Percentiles rank a stretch among this genome's conserved stretches.
Evolutionary conservation across 169 alveolate species (phyloP).

Genomic region (Babesia sp.): DNA sequence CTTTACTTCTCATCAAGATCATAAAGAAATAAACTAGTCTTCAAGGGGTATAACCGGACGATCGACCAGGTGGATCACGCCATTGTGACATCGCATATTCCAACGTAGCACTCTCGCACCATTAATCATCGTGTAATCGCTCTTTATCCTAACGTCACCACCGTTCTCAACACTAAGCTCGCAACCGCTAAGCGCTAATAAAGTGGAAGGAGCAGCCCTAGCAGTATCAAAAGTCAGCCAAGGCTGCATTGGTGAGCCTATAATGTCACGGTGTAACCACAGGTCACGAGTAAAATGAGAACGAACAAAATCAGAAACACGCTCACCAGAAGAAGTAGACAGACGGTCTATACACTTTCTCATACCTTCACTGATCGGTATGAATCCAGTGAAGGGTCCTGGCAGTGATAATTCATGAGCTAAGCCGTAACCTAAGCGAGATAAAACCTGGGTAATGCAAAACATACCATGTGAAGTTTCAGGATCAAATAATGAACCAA

Average conservation of each 20-base stretch:
- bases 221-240: constrained; percentile 72
- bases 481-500: constrained; percentile 39
- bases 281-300: constrained; percentile 70
- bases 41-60: constrained; percentile 57
- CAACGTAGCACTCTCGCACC: constrained; percentile 72
- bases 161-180: constrained; percentile 63
- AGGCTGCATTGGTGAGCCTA: constrained; percentile 78
- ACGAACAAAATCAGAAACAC: constrained; percentile 67
- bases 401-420: constrained; percentile 76
- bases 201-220: constrained; percentile 72
- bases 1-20: too few relatives aligned
- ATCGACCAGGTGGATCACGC: constrained; percentile 75
- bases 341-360: constrained; percentile 39
- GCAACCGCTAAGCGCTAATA: constrained; percentile 48
- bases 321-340: constrained; percentile 25
- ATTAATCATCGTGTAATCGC: constrained; percentile 64
- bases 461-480: constrained; percentile 48
- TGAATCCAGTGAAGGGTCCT: constrained; percentile 80
- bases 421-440: constrained; percentile 58
- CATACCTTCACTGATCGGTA: constrained; percentile 71
- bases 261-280: constrained; percentile 77
- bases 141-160: constrained; percentile 63
- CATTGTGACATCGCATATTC: constrained; percentile 78
- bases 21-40: too few relatives aligned
- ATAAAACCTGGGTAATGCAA: neutral